phyloP scores from a whole-genome alignment of 169 alveolate genomes.

The Besnoitia besnoiti region DNA sequence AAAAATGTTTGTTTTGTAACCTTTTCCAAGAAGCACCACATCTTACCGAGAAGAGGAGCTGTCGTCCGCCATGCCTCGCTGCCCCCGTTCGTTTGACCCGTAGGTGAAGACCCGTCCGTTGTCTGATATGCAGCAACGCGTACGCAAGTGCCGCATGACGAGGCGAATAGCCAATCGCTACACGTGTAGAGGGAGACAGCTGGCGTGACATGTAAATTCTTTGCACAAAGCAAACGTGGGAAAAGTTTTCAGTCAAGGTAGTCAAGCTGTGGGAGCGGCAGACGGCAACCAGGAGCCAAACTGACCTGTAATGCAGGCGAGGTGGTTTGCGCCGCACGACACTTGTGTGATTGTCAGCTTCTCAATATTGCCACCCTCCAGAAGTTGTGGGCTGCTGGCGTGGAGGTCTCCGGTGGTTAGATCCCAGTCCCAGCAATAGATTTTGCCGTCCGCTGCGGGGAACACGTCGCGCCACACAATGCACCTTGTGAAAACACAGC shows the following conservation, averaged over 20 bases:
- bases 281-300: background rate
- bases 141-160: no score
- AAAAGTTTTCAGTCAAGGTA: no score
- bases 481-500: no score
- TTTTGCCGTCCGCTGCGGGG: slow-evolving; percentile 44
- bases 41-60: background rate
- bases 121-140: background rate
- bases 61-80: slow-evolving; percentile 25
- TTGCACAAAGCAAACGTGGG: no score
- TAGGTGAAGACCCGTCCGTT: slow-evolving; percentile 45
- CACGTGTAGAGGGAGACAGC: no score
- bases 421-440: slow-evolving; percentile 60
- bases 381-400: slow-evolving; percentile 48
- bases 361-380: slow-evolving; percentile 41
- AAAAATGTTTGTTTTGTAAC: no score
- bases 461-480: background rate
- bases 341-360: slow-evolving; percentile 28
- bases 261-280: no score
- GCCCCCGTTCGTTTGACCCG: slow-evolving; percentile 45
- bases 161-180: no score
- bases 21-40: no score
- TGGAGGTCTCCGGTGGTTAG: slow-evolving; percentile 26
- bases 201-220: no score
- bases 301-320: slow-evolving; percentile 46
- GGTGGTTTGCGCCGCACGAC: slow-evolving; percentile 33